Conservation (phyloP, 2,329 filamentous ascomycete species). For the Ceratocystiopsis minuta region DNA sequence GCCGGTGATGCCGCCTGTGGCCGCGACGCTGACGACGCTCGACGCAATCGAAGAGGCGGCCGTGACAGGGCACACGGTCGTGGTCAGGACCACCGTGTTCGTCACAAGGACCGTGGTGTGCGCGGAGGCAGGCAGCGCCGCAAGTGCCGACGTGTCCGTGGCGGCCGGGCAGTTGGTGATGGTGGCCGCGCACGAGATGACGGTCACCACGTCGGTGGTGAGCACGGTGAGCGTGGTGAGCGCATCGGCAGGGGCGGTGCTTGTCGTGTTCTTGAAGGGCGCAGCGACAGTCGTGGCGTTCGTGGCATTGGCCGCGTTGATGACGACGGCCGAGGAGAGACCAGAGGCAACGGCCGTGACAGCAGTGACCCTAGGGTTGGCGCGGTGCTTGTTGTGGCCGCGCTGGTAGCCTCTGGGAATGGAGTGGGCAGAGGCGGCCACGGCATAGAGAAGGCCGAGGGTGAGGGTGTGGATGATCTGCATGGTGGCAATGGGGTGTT, state of each 20-base stretch:
- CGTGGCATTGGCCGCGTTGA: constrained; percentile 1
- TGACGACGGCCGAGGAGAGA: background rate
- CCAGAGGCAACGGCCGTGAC: background rate
- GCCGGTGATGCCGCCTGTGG: constrained; percentile 7
- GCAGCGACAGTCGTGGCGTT: background rate
- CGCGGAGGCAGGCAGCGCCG: too few relatives aligned
- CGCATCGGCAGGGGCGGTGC: background rate
- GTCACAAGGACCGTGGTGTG: constrained; percentile 17
- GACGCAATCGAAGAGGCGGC: too few relatives aligned
- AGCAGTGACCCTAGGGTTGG: constrained; percentile 3
- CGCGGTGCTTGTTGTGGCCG: constrained; percentile 17
- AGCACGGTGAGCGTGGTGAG: constrained; percentile 26
- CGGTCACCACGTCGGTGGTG: constrained; percentile 19
- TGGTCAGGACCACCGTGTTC: constrained; percentile 20
- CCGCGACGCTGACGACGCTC: constrained; percentile 11
- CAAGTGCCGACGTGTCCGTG: too few relatives aligned
- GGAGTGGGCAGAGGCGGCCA: constrained; percentile 24
- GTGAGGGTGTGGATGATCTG: constrained; percentile 23
- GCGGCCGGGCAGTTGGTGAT: constrained; percentile 20
- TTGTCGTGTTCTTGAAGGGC: background rate
- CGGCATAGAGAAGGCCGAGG: constrained; percentile 25
- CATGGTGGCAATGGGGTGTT: constrained; percentile 21
- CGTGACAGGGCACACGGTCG: constrained; percentile 25
- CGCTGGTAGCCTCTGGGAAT: constrained; percentile 6
- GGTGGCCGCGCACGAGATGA: constrained; percentile 20